phyloP scores from a whole-genome alignment of 257 asterid genomes.

The Phtheirospermum japonicum region DNA sequence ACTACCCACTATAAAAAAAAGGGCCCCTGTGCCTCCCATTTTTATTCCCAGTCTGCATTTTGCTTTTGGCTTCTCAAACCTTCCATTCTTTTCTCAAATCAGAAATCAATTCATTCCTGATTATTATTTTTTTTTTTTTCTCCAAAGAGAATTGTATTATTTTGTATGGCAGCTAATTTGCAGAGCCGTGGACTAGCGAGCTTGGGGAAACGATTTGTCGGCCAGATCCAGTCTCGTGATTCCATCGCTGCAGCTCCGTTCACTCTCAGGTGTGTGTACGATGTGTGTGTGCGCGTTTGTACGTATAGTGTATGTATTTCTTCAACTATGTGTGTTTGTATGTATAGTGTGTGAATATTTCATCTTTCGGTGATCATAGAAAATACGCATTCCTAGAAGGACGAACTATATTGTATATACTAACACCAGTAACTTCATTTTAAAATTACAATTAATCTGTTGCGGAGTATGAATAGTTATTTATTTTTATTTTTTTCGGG shows the following conservation, averaged over 20 bases:
- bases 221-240: constrained; percentile 42
- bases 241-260: constrained; percentile 16
- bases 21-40: constrained; percentile 18
- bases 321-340: too few species aligned
- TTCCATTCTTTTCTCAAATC: not conserved
- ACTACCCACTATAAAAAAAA: constrained; percentile 28
- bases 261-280: constrained; percentile 26
- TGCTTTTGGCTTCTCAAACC: constrained; percentile 9
- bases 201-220: constrained; percentile 48
- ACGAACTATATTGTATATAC: too few species aligned
- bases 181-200: constrained; percentile 44
- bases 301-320: constrained; percentile 2
- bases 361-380: not conserved
- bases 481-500: too few species aligned
- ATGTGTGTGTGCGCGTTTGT: not conserved
- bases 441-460: too few species aligned
- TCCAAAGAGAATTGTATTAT: not conserved
- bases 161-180: constrained; percentile 65
- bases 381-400: too few species aligned
- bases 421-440: too few species aligned
- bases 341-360: not conserved
- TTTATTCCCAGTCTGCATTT: constrained; percentile 8
- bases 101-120: too few species aligned
- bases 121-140: not conserved
- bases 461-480: too few species aligned